Percentiles rank a stretch among this genome's conserved stretches.
Evolutionary conservation across 192 early-diverging fungal species (phyloP).

Genomic region (Coemansia sp.): DNA sequence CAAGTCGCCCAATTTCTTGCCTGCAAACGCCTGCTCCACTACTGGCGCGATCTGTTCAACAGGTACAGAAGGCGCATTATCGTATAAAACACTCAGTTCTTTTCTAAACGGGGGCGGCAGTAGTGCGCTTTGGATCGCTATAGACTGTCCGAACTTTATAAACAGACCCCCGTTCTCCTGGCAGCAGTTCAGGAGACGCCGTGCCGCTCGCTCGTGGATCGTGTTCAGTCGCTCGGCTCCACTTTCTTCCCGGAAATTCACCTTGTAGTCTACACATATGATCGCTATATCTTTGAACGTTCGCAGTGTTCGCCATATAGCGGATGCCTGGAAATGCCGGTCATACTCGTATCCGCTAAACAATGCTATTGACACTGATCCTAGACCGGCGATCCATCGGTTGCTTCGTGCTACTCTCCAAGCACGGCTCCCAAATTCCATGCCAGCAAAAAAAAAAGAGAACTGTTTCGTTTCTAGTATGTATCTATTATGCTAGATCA

Average conservation of each 20-base stretch:
- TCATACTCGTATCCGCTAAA: slow-evolving; percentile 41
- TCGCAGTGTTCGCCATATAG: slow-evolving; percentile 39
- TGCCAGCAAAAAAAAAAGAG: background rate
- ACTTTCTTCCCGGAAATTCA: slow-evolving; percentile 73
- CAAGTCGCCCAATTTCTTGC: slow-evolving; percentile 55
- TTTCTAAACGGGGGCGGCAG: slow-evolving; percentile 63
- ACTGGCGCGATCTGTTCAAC: slow-evolving; percentile 64
- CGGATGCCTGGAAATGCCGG: slow-evolving; percentile 40
- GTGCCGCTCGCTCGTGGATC: slow-evolving; percentile 73
- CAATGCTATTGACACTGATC: slow-evolving; percentile 6
- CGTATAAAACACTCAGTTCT: slow-evolving; percentile 70
- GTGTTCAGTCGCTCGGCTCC: slow-evolving; percentile 56
- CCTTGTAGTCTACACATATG: slow-evolving; percentile 69
- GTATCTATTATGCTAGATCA: background rate
- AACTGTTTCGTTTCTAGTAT: background rate
- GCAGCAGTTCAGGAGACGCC: slow-evolving; percentile 74
- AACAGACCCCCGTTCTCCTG: slow-evolving; percentile 84
- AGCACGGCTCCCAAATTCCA: background rate
- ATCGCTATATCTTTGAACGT: slow-evolving; percentile 33
- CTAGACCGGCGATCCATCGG: slow-evolving; percentile 1
- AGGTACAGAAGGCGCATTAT: slow-evolving; percentile 76
- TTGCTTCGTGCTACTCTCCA: background rate
- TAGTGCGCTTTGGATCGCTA: slow-evolving; percentile 66
- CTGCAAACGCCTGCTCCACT: slow-evolving; percentile 67
- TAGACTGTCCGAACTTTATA: slow-evolving; percentile 85